These are phyloP conservation scores for Akanthomyces uredinophilus DNA, from an alignment of 2,329 filamentous ascomycete species.

Conservation along the genomic window DNA sequence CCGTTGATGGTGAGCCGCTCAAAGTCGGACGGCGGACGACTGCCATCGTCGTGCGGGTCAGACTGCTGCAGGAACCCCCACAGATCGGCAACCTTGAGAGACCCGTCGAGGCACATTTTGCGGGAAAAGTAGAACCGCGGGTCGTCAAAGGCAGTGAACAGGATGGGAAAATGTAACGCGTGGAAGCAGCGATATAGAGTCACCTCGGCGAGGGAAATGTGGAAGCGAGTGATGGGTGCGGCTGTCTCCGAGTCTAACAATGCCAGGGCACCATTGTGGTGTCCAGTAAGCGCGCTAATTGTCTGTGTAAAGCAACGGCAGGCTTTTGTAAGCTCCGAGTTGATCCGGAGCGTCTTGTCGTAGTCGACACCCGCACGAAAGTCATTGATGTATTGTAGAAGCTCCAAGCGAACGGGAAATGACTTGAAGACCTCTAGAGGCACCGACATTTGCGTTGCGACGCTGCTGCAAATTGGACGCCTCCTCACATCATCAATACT, in stretches of 20 bases:
- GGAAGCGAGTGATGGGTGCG: slow-evolving; percentile 32
- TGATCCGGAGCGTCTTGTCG: slow-evolving; percentile 42
- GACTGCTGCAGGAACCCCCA: slow-evolving; percentile 23
- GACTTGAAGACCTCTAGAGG: slow-evolving; percentile 42
- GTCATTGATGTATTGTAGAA: slow-evolving; percentile 43
- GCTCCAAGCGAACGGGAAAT: slow-evolving; percentile 37
- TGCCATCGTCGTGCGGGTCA: slow-evolving; percentile 15
- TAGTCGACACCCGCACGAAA: slow-evolving; percentile 39
- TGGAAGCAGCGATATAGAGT: slow-evolving; percentile 44
- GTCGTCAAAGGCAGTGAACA: slow-evolving; percentile 38
- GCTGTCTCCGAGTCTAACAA: slow-evolving; percentile 1
- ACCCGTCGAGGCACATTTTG: slow-evolving; percentile 43
- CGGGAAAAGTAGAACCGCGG: slow-evolving; percentile 49
- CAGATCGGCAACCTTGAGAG: slow-evolving; percentile 31
- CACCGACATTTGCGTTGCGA: slow-evolving; percentile 44
- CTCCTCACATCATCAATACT: slow-evolving; percentile 24
- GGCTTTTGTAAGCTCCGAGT: slow-evolving; percentile 38
- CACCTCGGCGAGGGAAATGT: slow-evolving; percentile 38
- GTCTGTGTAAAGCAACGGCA: slow-evolving; percentile 29
- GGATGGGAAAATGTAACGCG: slow-evolving; percentile 49
- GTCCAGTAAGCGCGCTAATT: slow-evolving; percentile 32
- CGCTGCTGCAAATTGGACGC: slow-evolving; percentile 20
- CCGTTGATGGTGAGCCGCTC: slow-evolving; percentile 35
- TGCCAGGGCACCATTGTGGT: slow-evolving; percentile 17
- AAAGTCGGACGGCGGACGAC: slow-evolving; percentile 28